Conservation (phyloP, 139 green algal species). For the Astrephomene gubernaculifera region DNA sequence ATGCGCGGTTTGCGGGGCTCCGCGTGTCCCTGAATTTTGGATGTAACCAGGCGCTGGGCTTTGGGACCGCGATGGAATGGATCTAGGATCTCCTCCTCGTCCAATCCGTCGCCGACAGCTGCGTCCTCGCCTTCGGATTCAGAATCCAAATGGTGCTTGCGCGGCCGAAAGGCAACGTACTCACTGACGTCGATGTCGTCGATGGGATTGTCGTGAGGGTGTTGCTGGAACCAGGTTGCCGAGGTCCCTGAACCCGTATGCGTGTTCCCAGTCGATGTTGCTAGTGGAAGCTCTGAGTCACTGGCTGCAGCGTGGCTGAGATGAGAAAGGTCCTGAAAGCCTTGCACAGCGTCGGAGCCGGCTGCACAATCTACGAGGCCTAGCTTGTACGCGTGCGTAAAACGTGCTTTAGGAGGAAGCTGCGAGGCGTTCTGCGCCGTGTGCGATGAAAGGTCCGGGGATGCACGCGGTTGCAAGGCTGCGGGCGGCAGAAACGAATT, state of each 20-base stretch:
- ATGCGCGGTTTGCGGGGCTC: conserved; percentile 45
- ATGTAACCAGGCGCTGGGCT: background rate
- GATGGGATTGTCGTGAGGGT: no score
- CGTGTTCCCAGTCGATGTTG: no score
- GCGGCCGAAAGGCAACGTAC: no score
- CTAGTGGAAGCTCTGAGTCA: no score
- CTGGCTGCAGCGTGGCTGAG: no score
- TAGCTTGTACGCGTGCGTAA: conserved; percentile 9
- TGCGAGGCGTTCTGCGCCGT: background rate
- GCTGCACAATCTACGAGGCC: background rate
- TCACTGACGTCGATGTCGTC: no score
- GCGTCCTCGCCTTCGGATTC: background rate
- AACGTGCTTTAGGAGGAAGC: conserved; percentile 22
- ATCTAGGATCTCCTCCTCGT: background rate
- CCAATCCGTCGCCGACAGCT: background rate
- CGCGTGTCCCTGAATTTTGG: conserved; percentile 28
- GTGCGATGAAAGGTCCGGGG: background rate
- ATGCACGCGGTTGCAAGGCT: background rate
- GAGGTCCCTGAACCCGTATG: no score
- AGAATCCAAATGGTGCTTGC: background rate
- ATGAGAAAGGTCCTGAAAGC: no score
- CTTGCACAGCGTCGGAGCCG: no score
- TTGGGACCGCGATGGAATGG: conserved; percentile 3
- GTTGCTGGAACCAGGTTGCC: no score
- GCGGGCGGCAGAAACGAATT: background rate